Evolutionary conservation across 2,329 filamentous ascomycete species (phyloP).

Genomic region (Cordyceps fumosorosea): DNA sequence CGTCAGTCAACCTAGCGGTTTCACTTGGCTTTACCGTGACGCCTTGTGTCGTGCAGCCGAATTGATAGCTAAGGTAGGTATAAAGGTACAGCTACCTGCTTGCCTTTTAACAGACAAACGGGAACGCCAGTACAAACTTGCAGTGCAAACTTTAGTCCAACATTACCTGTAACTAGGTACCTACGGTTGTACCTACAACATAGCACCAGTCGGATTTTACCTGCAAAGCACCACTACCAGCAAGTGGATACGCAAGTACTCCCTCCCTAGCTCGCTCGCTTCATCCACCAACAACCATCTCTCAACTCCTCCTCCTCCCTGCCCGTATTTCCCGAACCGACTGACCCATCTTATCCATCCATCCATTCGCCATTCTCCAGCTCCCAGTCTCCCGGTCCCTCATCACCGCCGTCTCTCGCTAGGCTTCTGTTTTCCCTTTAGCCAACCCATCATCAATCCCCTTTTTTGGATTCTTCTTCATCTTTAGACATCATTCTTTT

Average conservation of each 20-base stretch:
- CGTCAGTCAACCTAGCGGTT: neutral
- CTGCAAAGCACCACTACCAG: neutral
- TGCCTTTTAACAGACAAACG: too few relatives aligned
- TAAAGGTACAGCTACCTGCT: neutral
- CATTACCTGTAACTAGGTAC: too few relatives aligned
- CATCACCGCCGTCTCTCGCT: constrained; percentile 1
- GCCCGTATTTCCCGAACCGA: constrained; percentile 1
- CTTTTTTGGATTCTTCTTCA: constrained; percentile 6
- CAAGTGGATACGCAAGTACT: neutral
- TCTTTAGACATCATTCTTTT: constrained; percentile 6
- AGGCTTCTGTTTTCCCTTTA: constrained; percentile 1
- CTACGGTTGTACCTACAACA: too few relatives aligned
- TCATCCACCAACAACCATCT: neutral
- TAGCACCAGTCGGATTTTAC: too few relatives aligned
- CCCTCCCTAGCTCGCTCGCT: neutral
- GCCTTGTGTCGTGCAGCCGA: neutral
- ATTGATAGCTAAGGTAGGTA: neutral
- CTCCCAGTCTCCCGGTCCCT: neutral
- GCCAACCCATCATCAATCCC: constrained; percentile 6
- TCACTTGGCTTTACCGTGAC: neutral
- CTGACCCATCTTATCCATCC: constrained; percentile 2
- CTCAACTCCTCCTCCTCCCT: neutral
- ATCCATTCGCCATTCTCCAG: neutral
- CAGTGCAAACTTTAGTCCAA: too few relatives aligned
- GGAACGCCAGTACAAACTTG: too few relatives aligned